Evolutionary conservation across 192 early-diverging fungal genomes (phyloP).

Genomic region (Bifiguratus adelaidae): DNA sequence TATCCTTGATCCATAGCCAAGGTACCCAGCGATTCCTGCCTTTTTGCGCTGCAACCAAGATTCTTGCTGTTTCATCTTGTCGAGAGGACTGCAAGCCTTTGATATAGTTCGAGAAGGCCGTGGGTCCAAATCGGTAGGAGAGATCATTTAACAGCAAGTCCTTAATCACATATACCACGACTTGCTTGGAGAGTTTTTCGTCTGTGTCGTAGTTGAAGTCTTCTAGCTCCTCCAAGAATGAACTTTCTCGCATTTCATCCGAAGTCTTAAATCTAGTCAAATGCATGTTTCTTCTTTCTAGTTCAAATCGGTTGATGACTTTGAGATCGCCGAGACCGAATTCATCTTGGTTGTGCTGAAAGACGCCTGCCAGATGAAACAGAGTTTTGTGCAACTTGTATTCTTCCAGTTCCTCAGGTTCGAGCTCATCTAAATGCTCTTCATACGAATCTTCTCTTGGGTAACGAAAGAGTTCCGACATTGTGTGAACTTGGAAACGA

Average conservation of each 20-base stretch:
- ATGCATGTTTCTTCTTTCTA: neutral
- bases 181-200: neutral
- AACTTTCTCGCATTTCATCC: neutral
- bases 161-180: neutral
- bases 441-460: neutral
- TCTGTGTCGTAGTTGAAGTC: neutral
- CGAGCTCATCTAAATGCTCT: neutral
- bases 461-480: neutral
- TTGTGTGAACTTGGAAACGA: neutral
- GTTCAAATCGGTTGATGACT: neutral
- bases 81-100: neutral
- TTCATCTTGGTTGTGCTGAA: neutral
- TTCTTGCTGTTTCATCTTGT: neutral
- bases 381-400: neutral
- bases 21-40: neutral
- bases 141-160: neutral
- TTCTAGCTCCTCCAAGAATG: neutral
- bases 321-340: neutral
- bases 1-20: neutral
- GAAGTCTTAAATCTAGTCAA: neutral
- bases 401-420: neutral
- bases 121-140: neutral
- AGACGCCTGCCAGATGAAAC: neutral
- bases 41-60: constrained; percentile 2
- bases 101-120: neutral